Evolutionary conservation across 129 eudicot species (phyloP), one percentile per base, ranked within the genome.

Genomic region (Lonicera japonica): DNA sequence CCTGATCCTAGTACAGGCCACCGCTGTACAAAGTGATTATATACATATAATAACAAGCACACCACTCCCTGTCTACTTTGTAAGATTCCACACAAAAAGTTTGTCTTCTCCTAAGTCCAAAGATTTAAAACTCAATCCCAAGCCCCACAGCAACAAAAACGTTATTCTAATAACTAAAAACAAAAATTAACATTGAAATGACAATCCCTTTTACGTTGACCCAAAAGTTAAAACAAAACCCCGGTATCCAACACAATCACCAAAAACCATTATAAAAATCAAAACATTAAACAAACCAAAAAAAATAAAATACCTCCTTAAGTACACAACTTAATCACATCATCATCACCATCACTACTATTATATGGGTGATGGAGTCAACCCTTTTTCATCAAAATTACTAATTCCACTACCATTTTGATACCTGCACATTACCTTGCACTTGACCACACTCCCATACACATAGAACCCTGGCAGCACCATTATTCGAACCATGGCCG

Each of bases 401-500:
- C 60, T 63, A 21, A 36, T 66, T 56, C 78, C 71, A 67, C 43
- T 64, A 63, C 11, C 47, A 53, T 65, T 80, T 63, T 78, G 63
- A 61, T 92, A 92, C 85, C 95, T 84, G 79, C 95, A 84, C 54
- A 88, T 73, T 60, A 84, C 98, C 78, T 87, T 92, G 83, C 96
- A 87, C 95, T 92, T 88, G 59, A 84, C 88, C 86, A 92, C 98
- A 74, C 79, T 92, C 14, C 90, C 95, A 34, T 82, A 85, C 7
- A 92, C 91, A 71, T 92, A 92, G 75, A 92, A 92, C 72, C 99
- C 99, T 0, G 99, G 99, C 56, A 84, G 75, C 9, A 92, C 95
- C 99, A 92, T 92, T 76, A 92, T 75, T 50, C 91, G 71, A 63
- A 92, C 91, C 79, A 64, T 67, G 23, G 79, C 29, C 0, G 92